Evolutionary conservation across 73 alveolate genomes (phyloP).

Genomic region (Paraurostyla sp.): DNA sequence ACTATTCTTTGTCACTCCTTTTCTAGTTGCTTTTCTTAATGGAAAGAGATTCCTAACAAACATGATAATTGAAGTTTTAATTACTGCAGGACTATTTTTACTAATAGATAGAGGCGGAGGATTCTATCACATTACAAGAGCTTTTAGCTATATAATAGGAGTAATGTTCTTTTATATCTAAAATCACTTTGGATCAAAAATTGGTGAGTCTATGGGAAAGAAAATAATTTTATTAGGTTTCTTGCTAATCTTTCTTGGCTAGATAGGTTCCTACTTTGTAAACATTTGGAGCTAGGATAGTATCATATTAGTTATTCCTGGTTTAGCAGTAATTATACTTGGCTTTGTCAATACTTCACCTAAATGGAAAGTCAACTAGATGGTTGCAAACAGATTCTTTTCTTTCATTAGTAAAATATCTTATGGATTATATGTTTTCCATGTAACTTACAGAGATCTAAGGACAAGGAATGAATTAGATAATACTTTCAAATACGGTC

Average conservation of each 20-base stretch:
- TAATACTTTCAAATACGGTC: not conserved
- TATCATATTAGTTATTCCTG: not conserved
- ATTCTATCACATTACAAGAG: not conserved
- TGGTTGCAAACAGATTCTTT: not conserved
- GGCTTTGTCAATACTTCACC: not conserved
- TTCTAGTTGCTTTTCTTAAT: conserved; percentile 16
- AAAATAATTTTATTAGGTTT: not conserved
- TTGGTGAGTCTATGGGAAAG: not conserved
- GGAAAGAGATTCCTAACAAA: not conserved
- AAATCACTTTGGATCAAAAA: not conserved
- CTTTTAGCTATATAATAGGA: not conserved
- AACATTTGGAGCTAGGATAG: not conserved
- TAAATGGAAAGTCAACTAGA: not conserved
- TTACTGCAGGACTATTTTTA: not conserved
- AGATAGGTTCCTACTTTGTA: not conserved
- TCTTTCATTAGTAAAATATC: conserved; percentile 1
- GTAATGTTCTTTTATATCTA: not conserved
- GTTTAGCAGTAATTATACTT: not conserved
- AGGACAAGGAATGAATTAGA: not conserved
- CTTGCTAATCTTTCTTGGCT: not conserved
- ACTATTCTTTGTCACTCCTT: not conserved
- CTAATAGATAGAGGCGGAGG: not conserved
- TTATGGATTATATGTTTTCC: not conserved
- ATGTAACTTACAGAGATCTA: not conserved
- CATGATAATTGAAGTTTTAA: not conserved